Evolutionary conservation across 2,329 filamentous ascomycete species (phyloP).

Genomic region (Claviceps monticola): DNA sequence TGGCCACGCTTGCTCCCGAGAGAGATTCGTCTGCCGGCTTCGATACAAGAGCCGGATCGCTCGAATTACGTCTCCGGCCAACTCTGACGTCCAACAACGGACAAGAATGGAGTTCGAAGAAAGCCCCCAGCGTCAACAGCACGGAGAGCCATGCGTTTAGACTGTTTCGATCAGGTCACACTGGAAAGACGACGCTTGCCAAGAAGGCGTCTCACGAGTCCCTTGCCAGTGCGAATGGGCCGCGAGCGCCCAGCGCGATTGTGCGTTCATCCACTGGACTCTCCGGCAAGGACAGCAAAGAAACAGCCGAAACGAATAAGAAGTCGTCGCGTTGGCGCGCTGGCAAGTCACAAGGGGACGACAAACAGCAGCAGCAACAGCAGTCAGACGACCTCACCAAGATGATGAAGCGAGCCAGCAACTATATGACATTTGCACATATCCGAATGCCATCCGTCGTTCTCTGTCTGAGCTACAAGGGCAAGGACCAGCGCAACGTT

Average conservation of each 20-base stretch:
- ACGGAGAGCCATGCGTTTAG: slow-evolving; percentile 31
- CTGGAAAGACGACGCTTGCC: slow-evolving; percentile 25
- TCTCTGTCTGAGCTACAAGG: slow-evolving; percentile 90
- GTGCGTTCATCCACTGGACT: slow-evolving; percentile 32
- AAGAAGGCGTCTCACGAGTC: slow-evolving; percentile 47
- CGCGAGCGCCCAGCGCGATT: slow-evolving; percentile 24
- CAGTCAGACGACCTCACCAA: slow-evolving; percentile 81
- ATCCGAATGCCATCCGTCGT: slow-evolving; percentile 93
- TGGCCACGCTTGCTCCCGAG: slow-evolving; percentile 24
- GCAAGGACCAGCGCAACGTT: slow-evolving; percentile 86
- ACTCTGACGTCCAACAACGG: slow-evolving; percentile 52
- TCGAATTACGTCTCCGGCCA: slow-evolving; percentile 71
- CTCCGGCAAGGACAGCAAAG: slow-evolving; percentile 25
- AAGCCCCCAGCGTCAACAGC: slow-evolving; percentile 34
- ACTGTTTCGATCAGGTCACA: slow-evolving; percentile 32
- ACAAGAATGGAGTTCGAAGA: slow-evolving; percentile 24
- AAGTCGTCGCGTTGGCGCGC: slow-evolving; percentile 41
- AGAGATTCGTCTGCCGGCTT: slow-evolving; percentile 33
- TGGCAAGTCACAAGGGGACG: slow-evolving; percentile 32
- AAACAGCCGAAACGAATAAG: slow-evolving; percentile 27
- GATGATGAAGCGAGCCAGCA: slow-evolving; percentile 91
- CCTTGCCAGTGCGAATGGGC: slow-evolving; percentile 25
- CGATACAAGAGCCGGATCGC: slow-evolving; percentile 52
- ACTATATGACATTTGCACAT: slow-evolving; percentile 94
- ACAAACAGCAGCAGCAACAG: slow-evolving; percentile 45